Evolutionary conservation across 1,284 basidiomycete species (phyloP).

Genomic region (Golubevia sp.): DNA sequence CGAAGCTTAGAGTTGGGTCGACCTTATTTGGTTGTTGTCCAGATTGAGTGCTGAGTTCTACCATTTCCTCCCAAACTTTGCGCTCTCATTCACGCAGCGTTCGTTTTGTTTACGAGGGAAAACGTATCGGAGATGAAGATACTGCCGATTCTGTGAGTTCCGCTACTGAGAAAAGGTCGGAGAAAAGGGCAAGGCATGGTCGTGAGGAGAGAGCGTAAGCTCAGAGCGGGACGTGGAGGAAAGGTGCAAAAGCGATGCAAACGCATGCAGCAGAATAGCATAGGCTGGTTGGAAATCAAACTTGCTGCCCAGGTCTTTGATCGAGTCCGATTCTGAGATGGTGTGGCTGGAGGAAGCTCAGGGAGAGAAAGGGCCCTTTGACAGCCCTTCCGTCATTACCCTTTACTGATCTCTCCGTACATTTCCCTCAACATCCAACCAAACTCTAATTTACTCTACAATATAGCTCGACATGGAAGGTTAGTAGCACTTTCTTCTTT

Average conservation of each 20-base stretch:
- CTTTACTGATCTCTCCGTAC: neutral
- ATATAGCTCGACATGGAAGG: conserved; percentile 55
- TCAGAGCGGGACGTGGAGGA: no score
- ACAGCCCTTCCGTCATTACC: neutral
- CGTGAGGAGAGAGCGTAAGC: neutral
- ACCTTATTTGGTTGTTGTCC: no score
- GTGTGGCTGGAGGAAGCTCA: no score
- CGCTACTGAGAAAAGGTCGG: neutral
- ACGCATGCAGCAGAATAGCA: no score
- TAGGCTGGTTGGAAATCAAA: no score
- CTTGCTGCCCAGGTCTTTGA: no score
- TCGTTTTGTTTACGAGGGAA: conserved; percentile 58
- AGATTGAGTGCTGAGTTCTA: no score
- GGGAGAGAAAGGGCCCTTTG: neutral
- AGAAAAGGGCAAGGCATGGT: neutral
- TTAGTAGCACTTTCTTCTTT: conserved; percentile 18
- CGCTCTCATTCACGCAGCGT: conserved; percentile 17
- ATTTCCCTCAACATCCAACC: neutral
- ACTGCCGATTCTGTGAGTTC: conserved; percentile 55
- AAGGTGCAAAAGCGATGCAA: no score
- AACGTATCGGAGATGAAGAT: conserved; percentile 55
- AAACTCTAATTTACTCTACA: neutral
- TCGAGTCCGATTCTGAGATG: no score
- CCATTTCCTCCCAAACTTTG: no score
- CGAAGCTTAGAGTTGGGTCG: no score